These are phyloP conservation scores for Botrytis byssoidea DNA, from an alignment of 2,329 filamentous ascomycete species.

Conservation along the genomic window DNA sequence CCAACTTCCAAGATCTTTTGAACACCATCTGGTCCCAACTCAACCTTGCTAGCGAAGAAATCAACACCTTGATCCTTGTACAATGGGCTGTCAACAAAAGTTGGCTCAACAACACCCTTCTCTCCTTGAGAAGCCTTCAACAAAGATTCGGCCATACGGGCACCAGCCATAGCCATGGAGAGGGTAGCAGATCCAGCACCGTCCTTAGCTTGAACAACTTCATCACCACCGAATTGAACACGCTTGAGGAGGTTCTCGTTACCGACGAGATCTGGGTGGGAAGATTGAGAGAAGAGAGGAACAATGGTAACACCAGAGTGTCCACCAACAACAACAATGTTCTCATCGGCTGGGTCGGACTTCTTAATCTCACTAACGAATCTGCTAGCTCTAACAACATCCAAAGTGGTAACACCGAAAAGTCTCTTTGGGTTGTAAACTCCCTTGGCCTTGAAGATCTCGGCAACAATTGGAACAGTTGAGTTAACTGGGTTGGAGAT, in stretches of 20 bases:
- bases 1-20: conserved; percentile 90
- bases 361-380: conserved; percentile 91
- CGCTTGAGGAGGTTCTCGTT: conserved; percentile 75
- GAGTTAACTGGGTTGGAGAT: conserved; percentile 99
- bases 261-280: conserved; percentile 78
- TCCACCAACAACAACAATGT: conserved; percentile 93
- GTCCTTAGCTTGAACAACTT: conserved; percentile 99
- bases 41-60: conserved; percentile 94
- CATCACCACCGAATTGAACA: conserved; percentile 98
- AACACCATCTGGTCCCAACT: conserved; percentile 94
- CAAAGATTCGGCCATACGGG: conserved; percentile 80
- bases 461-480: conserved; percentile 94
- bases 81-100: conserved; percentile 93
- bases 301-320: conserved; percentile 99
- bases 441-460: conserved; percentile 89
- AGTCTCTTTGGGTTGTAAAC: conserved; percentile 95
- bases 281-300: conserved; percentile 92
- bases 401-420: conserved; percentile 97
- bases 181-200: conserved; percentile 95
- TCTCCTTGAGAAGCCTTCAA: conserved; percentile 90
- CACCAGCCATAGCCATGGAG: conserved; percentile 97
- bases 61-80: conserved; percentile 98
- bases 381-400: conserved; percentile 96
- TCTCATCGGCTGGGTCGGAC: conserved; percentile 87
- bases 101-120: conserved; percentile 93